These are phyloP conservation scores for Gastrodia elata DNA, from an alignment of 106 monocot genomes.

Conservation along the genomic window DNA sequence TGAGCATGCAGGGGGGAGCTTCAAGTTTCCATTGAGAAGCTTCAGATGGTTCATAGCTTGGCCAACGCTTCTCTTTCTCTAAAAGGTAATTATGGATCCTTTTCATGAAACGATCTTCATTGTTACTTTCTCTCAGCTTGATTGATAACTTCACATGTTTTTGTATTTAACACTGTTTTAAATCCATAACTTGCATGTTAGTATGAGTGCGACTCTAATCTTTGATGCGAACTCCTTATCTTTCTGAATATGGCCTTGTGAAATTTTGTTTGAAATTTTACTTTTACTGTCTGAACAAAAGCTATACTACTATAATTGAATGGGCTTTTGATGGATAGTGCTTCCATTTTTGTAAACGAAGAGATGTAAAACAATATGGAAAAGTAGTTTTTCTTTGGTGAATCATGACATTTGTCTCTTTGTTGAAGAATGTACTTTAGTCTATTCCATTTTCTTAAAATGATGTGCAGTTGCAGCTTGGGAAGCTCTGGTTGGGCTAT, in stretches of 20 bases:
- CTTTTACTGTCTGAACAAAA: no score
- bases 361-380: not conserved
- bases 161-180: not conserved
- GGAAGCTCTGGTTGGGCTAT: constrained; percentile 60
- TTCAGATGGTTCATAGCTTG: constrained; percentile 38
- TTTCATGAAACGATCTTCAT: not conserved
- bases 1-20: constrained; percentile 42
- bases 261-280: no score
- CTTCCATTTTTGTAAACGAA: not conserved
- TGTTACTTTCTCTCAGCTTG: not conserved
- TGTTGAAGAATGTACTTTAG: not conserved
- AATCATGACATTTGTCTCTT: not conserved
- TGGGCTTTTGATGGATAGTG: no score
- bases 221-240: no score
- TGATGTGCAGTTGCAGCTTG: constrained; percentile 66
- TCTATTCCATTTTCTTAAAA: constrained; percentile 9
- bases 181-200: no score
- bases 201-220: no score
- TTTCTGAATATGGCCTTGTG: no score
- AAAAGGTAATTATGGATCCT: constrained; percentile 28
- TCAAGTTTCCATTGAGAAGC: constrained; percentile 75
- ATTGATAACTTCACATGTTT: not conserved
- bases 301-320: no score
- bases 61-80: constrained; percentile 24
- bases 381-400: not conserved